Percentiles rank a stretch among this genome's conserved stretches.
Conservation (phyloP, 2,329 filamentous ascomycete genomes). For the Penicillium sp. region DNA sequence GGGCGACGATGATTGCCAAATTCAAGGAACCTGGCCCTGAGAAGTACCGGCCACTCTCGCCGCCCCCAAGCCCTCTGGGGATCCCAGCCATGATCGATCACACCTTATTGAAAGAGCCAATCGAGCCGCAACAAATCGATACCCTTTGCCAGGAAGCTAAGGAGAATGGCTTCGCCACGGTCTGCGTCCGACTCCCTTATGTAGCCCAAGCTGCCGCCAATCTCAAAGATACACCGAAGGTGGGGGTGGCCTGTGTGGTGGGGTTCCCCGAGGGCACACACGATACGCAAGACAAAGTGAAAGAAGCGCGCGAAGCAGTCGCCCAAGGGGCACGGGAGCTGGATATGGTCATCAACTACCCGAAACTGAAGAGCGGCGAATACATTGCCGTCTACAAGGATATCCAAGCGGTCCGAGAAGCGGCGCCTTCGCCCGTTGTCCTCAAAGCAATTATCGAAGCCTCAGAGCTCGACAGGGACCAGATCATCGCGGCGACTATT, state of each 20-base stretch:
- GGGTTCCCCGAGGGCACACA: slow-evolving; percentile 63
- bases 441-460: slow-evolving; percentile 64
- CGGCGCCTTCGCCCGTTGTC: slow-evolving; percentile 45
- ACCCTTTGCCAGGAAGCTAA: slow-evolving; percentile 58
- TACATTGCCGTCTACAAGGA: slow-evolving; percentile 57
- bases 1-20: slow-evolving; percentile 33
- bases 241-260: slow-evolving; percentile 60
- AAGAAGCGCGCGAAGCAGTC: slow-evolving; percentile 54
- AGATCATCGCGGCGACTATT: slow-evolving; percentile 57
- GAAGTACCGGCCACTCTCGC: slow-evolving; percentile 20
- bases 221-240: slow-evolving; percentile 46
- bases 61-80: slow-evolving; percentile 27
- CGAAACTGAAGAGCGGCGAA: slow-evolving; percentile 46
- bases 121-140: slow-evolving; percentile 53
- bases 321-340: slow-evolving; percentile 57
- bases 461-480: slow-evolving; percentile 49
- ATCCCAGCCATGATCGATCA: slow-evolving; percentile 47
- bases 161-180: slow-evolving; percentile 47
- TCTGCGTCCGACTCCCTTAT: slow-evolving; percentile 59
- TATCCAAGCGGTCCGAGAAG: slow-evolving; percentile 54
- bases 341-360: slow-evolving; percentile 62
- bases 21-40: slow-evolving; percentile 31
- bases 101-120: slow-evolving; percentile 46
- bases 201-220: slow-evolving; percentile 54
- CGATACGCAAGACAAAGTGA: slow-evolving; percentile 53